These are phyloP conservation scores for Colletotrichum falcatum DNA, from an alignment of 2,329 filamentous ascomycete genomes.

Conservation along the genomic window DNA sequence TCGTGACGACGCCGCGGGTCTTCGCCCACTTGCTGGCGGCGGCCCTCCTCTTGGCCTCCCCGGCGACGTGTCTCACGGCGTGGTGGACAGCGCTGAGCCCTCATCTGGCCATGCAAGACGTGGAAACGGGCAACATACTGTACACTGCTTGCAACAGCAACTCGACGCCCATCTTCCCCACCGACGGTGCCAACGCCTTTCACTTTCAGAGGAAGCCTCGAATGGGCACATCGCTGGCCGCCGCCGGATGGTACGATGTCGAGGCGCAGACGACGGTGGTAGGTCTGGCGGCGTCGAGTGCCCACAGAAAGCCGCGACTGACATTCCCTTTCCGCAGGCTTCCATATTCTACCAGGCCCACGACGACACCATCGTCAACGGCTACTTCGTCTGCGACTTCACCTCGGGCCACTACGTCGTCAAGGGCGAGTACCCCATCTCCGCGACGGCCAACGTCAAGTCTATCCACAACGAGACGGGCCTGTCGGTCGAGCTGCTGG, in stretches of 20 bases:
- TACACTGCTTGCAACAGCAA: slow-evolving; percentile 52
- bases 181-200: slow-evolving; percentile 48
- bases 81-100: slow-evolving; percentile 52
- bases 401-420: slow-evolving; percentile 49
- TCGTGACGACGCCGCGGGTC: neutral
- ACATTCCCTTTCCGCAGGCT: slow-evolving; percentile 23
- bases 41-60: slow-evolving; percentile 17
- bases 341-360: slow-evolving; percentile 34
- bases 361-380: slow-evolving; percentile 34
- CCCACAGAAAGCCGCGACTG: slow-evolving; percentile 2
- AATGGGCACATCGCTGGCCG: slow-evolving; percentile 50
- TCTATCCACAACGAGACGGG: slow-evolving; percentile 48
- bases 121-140: slow-evolving; percentile 49
- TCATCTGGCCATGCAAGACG: slow-evolving; percentile 52
- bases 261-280: slow-evolving; percentile 46
- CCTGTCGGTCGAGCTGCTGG: slow-evolving; percentile 50
- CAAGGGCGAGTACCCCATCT: slow-evolving; percentile 49
- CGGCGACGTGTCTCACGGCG: slow-evolving; percentile 49
- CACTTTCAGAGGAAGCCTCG: slow-evolving; percentile 47
- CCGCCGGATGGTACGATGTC: slow-evolving; percentile 50
- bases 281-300: slow-evolving; percentile 43
- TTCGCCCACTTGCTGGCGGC: slow-evolving; percentile 9
- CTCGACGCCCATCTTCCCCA: slow-evolving; percentile 50
- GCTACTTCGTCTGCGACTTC: slow-evolving; percentile 50
- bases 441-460: slow-evolving; percentile 42